Evolutionary conservation across 352 stramenopile species (phyloP), one percentile per base, ranked within the genome.

Genomic region (Phytophthora aleatoria): DNA sequence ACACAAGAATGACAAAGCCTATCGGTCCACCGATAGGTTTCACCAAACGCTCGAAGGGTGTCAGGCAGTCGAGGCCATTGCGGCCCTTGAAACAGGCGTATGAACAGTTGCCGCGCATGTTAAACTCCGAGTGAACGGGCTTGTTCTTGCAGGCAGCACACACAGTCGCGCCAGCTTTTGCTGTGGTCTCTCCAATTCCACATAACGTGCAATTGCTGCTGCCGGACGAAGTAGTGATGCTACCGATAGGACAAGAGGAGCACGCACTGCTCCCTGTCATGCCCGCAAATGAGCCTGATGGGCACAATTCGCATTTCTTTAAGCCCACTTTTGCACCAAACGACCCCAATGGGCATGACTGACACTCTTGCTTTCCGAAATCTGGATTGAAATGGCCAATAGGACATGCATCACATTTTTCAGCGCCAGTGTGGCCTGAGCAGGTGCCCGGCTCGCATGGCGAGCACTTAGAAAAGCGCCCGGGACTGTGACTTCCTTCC

Each of bases 61-160:
- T 95, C 39, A 94, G 69, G 52, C 87, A 95, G 56, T 93, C 81
- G 0, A 93, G 66, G 5, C 85, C 87, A 33, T 80, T 92, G 6
- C 84, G 82, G 0, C 87, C 87, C 58, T 93, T 94, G 31, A 83
- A 83, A 42, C 87, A 95, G 1, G 81, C 84, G 53, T 95, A 95
- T 9, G 80, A 87, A 56, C 87, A 95, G 35, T 91, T 90, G 10
- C 87, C 87, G 3, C 49, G 76, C 47, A 93, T 77, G 28, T 95
- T 94, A 65, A 92, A 95, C 36, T 73, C 60, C 3, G 87, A 81
- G 55, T 94, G 82, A 5, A 73, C 67, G 2, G 87, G 87, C 49
- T 93, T 95, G 44, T 69, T 61, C 13, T 67, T 74, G 58, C 87
- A 95, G 33, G 28, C 30, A 31, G 56, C 31, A 57, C 87, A 95